Conservation (phyloP, 441 rosid species). For the Manihot esculenta region DNA sequence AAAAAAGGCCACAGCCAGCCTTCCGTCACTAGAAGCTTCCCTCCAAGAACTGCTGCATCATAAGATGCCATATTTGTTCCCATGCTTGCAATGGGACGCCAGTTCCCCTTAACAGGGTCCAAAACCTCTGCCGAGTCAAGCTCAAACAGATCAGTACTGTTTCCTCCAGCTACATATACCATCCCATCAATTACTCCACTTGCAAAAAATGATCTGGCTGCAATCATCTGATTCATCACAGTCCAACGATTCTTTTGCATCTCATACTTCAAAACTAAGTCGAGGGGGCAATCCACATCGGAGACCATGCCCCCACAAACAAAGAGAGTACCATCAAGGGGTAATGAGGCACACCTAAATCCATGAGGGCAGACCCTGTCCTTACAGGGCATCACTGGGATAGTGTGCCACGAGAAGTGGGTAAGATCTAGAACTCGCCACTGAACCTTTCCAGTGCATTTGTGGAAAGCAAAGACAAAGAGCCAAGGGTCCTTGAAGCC, state of each 20-base stretch:
- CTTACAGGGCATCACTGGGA: constrained; percentile 84
- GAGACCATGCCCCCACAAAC: constrained; percentile 89
- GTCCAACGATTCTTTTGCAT: constrained; percentile 83
- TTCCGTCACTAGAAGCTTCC: constrained; percentile 83
- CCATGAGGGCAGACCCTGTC: constrained; percentile 86
- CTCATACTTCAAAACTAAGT: constrained; percentile 73
- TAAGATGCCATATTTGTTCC: constrained; percentile 80
- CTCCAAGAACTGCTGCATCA: constrained; percentile 79
- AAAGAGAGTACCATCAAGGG: constrained; percentile 59
- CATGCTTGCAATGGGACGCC: constrained; percentile 68
- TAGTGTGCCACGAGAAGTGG: constrained; percentile 75
- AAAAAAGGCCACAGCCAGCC: constrained; percentile 97
- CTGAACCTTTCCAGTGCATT: constrained; percentile 72
- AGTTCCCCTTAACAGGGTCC: constrained; percentile 62
- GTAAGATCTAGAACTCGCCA: constrained; percentile 85
- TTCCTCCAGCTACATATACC: constrained; percentile 89
- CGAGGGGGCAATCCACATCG: constrained; percentile 82
- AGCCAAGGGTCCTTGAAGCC: constrained; percentile 88
- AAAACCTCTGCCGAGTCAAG: constrained; percentile 78
- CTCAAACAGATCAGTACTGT: constrained; percentile 65
- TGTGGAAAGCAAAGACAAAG: constrained; percentile 71
- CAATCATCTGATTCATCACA: constrained; percentile 60
- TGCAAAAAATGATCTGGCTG: constrained; percentile 79
- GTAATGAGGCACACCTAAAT: constrained; percentile 63
- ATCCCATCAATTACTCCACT: constrained; percentile 68